Evolutionary conservation across 805 yeast genomes (phyloP).

Genomic region (Candida pseudofarinosa): DNA sequence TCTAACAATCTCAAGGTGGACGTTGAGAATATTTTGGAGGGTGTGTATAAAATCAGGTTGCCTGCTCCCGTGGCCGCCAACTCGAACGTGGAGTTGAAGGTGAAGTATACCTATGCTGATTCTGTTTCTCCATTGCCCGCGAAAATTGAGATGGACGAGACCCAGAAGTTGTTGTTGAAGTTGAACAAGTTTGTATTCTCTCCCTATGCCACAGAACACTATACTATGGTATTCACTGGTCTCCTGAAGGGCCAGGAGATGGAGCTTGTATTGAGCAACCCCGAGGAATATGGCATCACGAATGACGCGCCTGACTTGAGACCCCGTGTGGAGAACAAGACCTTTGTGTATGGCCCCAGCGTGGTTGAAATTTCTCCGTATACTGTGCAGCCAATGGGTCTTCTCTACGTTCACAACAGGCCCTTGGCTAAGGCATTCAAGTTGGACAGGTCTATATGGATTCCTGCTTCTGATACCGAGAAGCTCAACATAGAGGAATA

Average conservation of each 20-base stretch:
- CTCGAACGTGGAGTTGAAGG: slow-evolving; percentile 43
- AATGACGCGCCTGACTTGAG: slow-evolving; percentile 23
- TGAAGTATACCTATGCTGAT: slow-evolving; percentile 47
- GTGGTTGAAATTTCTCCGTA: slow-evolving; percentile 40
- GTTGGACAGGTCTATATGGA: slow-evolving; percentile 76
- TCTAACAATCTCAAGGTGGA: slow-evolving; percentile 19
- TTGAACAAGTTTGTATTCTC: slow-evolving; percentile 56
- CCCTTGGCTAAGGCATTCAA: slow-evolving; percentile 62
- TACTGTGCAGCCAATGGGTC: slow-evolving; percentile 44
- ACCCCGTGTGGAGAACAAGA: slow-evolving; percentile 36
- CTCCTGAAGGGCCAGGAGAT: slow-evolving; percentile 45
- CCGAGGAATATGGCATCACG: slow-evolving; percentile 9
- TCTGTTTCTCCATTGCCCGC: slow-evolving; percentile 60
- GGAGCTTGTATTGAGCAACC: slow-evolving; percentile 22
- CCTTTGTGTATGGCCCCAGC: slow-evolving; percentile 56
- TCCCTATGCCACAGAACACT: slow-evolving; percentile 54
- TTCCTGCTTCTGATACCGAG: slow-evolving; percentile 75
- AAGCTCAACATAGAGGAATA: slow-evolving; percentile 76
- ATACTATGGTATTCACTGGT: slow-evolving; percentile 44
- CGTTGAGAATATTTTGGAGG: slow-evolving; percentile 11
- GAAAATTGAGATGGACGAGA: slow-evolving; percentile 51
- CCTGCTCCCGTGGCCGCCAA: slow-evolving; percentile 69
- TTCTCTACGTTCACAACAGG: slow-evolving; percentile 59
- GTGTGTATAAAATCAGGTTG: slow-evolving; percentile 43
- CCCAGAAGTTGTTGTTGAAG: slow-evolving; percentile 55